Evolutionary conservation across 805 yeast genomes (phyloP).

Genomic region (Schizosaccharomyces lindneri): DNA sequence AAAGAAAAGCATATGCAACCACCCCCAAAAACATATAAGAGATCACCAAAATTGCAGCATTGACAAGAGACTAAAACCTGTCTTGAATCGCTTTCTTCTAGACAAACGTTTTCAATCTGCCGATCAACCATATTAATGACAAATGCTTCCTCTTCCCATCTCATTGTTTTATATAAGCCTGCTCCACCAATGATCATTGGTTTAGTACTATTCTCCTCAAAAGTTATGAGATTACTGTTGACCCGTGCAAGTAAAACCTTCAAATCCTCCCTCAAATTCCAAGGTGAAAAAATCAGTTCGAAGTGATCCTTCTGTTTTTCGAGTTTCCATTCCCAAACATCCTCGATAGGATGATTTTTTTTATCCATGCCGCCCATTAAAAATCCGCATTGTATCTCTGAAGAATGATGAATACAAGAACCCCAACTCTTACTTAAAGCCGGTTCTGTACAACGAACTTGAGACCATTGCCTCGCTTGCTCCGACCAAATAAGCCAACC

Average conservation of each 20-base stretch:
- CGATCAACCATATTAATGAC: not conserved
- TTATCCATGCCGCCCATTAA: not conserved
- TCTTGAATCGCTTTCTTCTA: not conserved
- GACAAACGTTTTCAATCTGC: not conserved
- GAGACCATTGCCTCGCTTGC: not conserved
- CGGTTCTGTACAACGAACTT: not conserved
- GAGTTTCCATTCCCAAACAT: not conserved
- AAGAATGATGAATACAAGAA: not conserved
- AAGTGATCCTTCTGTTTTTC: not conserved
- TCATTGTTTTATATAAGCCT: not conserved
- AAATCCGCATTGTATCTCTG: not conserved
- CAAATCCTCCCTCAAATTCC: not conserved
- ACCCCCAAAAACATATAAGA: not conserved
- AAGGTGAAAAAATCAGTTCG: not conserved
- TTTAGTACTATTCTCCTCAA: not conserved
- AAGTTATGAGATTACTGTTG: too few relatives aligned
- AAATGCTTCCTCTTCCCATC: not conserved
- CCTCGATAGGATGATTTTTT: not conserved
- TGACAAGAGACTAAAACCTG: constrained; percentile 6
- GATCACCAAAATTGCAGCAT: not conserved
- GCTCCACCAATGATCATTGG: not conserved
- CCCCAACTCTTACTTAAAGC: not conserved
- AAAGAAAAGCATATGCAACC: not conserved
- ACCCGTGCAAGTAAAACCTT: not conserved
- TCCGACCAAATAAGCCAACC: not conserved